Conservation (phyloP, 257 asterid species). For the Anisodus acutangulus region DNA sequence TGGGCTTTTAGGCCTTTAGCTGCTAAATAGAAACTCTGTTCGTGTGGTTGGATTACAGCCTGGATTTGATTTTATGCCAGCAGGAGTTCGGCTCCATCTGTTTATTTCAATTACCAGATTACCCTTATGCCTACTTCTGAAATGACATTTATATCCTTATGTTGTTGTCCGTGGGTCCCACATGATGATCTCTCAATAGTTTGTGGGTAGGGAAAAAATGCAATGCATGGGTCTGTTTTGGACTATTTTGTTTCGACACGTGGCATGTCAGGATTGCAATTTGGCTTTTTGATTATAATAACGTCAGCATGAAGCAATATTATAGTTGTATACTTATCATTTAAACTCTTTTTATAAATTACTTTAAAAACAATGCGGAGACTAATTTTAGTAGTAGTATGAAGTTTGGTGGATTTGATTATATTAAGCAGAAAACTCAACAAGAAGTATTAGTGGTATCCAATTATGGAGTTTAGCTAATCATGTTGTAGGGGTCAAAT, state of each 20-base stretch:
- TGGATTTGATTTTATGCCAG: slow-evolving; percentile 48
- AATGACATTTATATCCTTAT: slow-evolving; percentile 9
- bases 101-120: neutral
- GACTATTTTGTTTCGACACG: neutral
- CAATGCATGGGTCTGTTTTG: neutral
- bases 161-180: slow-evolving; percentile 5
- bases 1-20: neutral
- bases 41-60: slow-evolving; percentile 62
- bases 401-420: neutral
- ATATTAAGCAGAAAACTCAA: slow-evolving; percentile 27
- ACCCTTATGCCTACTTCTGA: neutral
- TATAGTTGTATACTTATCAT: neutral
- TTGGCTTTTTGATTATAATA: neutral
- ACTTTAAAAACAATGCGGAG: neutral
- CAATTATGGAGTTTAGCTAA: slow-evolving; percentile 20
- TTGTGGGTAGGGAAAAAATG: neutral
- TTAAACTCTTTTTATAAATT: neutral
- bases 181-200: slow-evolving; percentile 16
- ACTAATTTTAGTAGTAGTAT: neutral
- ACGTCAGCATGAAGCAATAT: slow-evolving; percentile 30
- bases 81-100: slow-evolving; percentile 36
- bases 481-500: slow-evolving; percentile 16
- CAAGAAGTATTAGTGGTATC: slow-evolving; percentile 25
- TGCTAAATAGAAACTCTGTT: slow-evolving; percentile 16
- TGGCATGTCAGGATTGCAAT: slow-evolving; percentile 25